Evolutionary conservation across 352 stramenopile species (phyloP), one percentile per base, ranked within the genome.

Genomic region (Phytopythium vexans): DNA sequence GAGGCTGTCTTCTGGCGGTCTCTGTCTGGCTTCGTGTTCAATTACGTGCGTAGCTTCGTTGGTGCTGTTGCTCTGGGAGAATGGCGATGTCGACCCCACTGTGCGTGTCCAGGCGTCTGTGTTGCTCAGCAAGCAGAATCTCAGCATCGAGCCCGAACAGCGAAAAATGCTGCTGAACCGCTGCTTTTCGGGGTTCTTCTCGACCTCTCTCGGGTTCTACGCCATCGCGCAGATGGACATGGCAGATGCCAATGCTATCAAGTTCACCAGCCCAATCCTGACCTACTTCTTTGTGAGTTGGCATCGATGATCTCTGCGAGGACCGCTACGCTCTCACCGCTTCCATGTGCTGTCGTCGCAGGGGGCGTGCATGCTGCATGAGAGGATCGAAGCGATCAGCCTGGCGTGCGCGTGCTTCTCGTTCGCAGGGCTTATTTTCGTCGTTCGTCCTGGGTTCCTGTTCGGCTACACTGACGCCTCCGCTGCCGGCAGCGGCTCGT

Each of bases 1-100:
- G 82, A 89, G 47, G 75, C 71, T 40, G 72, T 88, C 36, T 86
- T 92, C 58, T 92, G 78, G 82, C 77, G 78, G 40, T 88, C 76
- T 1, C 11, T 70, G 12, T 66, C 72, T 21, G 70, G 78, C 9
- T 68, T 83, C 37, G n/a, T 74, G 15, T 69, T 74, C 53, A 91
- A 87, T 47, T 86, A 27, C 21, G 21, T 27, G 21, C 21, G 21
- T 27, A 46, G 7, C 36, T 45, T 42, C 0, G 16, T 5, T 37
- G 11, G 21, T 27, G 21, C 21, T 27, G 21, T 27, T 27, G 21
- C 21, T 27, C 21, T 27, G 21, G 21, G 21, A 27, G 21, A 27
- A 27, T 27, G 21, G 21, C 21, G 21, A 27, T 27, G 21, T 27
- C 21, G 21, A 27, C 21, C 21, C 21, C 21, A 27, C 21, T 27